These are phyloP conservation scores for Leishmania braziliensis DNA, from an alignment of 208 protist species.

Conservation along the genomic window DNA sequence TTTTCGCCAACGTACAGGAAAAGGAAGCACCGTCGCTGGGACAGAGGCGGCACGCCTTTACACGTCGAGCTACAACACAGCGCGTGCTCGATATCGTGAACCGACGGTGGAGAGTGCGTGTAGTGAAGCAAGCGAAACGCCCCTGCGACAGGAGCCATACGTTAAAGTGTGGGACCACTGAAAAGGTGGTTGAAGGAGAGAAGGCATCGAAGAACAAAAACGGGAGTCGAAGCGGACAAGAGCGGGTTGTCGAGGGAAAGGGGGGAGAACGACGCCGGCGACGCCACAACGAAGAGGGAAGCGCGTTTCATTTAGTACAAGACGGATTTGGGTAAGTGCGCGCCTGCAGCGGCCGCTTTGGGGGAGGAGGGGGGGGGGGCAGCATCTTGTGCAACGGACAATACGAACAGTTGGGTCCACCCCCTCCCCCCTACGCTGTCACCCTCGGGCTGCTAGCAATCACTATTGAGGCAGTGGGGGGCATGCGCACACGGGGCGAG, in stretches of 20 bases:
- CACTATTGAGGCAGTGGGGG: background rate
- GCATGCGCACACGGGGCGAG: background rate
- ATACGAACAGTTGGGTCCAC: background rate
- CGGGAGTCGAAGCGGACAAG: background rate
- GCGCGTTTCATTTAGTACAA: background rate
- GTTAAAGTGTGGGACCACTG: background rate
- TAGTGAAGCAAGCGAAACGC: background rate
- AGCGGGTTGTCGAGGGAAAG: background rate
- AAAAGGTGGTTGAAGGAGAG: background rate
- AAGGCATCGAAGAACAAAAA: background rate
- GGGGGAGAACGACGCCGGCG: background rate
- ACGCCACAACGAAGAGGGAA: background rate
- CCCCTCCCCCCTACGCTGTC: no score
- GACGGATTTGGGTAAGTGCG: background rate
- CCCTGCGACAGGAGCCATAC: background rate
- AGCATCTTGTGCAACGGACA: background rate
- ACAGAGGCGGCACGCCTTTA: background rate
- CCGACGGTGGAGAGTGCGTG: background rate
- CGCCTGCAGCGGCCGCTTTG: background rate
- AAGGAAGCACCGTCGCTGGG: background rate
- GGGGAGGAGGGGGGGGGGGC: background rate
- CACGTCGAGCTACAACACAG: background rate
- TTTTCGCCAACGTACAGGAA: background rate
- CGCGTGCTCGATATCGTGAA: background rate
- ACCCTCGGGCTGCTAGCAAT: background rate